Base-by-base conservation (phyloP, 495 filamentous ascomycete genomes). In the Oidiodendron maius region DNA sequence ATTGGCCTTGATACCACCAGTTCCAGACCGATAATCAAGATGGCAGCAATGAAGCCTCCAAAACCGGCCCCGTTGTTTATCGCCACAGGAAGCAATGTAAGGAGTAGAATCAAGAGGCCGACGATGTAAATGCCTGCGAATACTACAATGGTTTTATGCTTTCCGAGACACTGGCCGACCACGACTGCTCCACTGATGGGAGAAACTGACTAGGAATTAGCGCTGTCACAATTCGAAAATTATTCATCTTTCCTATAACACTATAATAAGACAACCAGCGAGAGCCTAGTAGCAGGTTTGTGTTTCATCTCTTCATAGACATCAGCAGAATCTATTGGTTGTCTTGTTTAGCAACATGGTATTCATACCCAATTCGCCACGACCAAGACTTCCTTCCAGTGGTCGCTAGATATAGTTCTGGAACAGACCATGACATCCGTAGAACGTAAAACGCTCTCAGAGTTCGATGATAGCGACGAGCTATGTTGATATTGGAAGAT, bases 1-100 rank as follows among this genome's bases (percentile, higher is more conserved):
- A 41, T 71, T 72, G 17, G 81, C 79, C 68, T 90, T 90, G 69
- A 91, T 86, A 56, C 83, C 82, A 50, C 86, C 86, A 5, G 75
- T 69, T 21, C 75, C 75, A 15, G 77, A 61, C 69, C 75, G 45
- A 75, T 72, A 24, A 77, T 55, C 6, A 75, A 47, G 55, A 70
- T 66, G 15, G 57, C 57, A 17, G 52, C 58, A 22, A 65, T 58
- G 20, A 71, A 56, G 3, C 65, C 64, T 17, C 61, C 62, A 30
- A 74, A 59, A 0, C 70, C 63, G 20, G 74, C 60, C 3, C 76
- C 75, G 23, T 55, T 61, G 20, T 74, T 64, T 10, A 82, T 62
- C 4, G 74, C 58, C 0, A 60, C 52, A 3, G 77, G 77, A 3
- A 80, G 61, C 0, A 72, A 72, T 13, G 71, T 76, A 30, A 68